A percentile compares a stretch with the other conserved stretches of the same genome.
Conservation (phyloP, 1,139 yeast genomes). For the Kodamaea arcana region DNA sequence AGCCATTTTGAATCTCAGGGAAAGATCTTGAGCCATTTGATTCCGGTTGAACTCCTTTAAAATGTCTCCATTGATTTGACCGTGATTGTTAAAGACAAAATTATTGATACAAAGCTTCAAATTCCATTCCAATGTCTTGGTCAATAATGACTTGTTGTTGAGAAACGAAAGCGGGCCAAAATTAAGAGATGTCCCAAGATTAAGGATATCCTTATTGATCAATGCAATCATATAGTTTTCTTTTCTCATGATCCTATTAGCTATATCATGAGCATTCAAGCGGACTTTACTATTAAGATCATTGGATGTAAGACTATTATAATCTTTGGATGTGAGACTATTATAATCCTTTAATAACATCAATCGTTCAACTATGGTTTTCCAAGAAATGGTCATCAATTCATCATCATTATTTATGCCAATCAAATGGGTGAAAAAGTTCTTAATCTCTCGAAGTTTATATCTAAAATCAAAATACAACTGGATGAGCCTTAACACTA, state of each 20-base stretch:
- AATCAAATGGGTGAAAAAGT: conserved; percentile 64
- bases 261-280: conserved; percentile 89
- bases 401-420: conserved; percentile 70
- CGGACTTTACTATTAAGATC: conserved; percentile 68
- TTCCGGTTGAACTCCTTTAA: conserved; percentile 70
- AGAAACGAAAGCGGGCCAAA: conserved; percentile 36
- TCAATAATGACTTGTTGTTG: conserved; percentile 45
- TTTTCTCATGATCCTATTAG: conserved; percentile 91
- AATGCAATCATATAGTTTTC: conserved; percentile 91
- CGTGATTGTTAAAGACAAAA: conserved; percentile 76
- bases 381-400: conserved; percentile 92
- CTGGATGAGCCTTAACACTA: conserved; percentile 57
- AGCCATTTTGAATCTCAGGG: conserved; percentile 78
- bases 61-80: conserved; percentile 74
- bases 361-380: conserved; percentile 73
- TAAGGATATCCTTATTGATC: conserved; percentile 72
- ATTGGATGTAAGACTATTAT: no score
- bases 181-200: conserved; percentile 23
- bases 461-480: conserved; percentile 48
- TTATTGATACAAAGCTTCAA: conserved; percentile 83
- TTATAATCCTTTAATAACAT: conserved; percentile 76
- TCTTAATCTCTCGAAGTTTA: conserved; percentile 57
- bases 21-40: conserved; percentile 62
- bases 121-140: conserved; percentile 93
- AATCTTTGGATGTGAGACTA: conserved; percentile 51